Percentiles rank a stretch among this genome's conserved stretches.
Evolutionary conservation across 345 rosid genomes (phyloP).

Genomic region (Kernera saxatilis): DNA sequence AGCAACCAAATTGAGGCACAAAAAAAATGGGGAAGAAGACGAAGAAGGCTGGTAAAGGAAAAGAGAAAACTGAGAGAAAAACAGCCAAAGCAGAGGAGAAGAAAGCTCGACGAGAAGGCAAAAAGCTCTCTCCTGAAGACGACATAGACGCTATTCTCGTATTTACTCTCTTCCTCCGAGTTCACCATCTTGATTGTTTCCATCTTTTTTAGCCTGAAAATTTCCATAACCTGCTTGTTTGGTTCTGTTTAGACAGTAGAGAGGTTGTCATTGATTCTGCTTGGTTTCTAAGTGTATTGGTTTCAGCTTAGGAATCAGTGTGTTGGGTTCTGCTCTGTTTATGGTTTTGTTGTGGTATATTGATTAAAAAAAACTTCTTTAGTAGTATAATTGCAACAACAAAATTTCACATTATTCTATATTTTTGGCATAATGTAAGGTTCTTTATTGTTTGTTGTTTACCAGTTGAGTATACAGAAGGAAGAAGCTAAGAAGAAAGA

Average conservation of each 20-base stretch:
- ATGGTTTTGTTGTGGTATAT: not conserved
- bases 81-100: constrained; percentile 89
- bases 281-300: not conserved
- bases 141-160: constrained; percentile 96
- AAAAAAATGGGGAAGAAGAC: constrained; percentile 75
- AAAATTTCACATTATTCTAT: not conserved
- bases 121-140: constrained; percentile 87
- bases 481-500: constrained; percentile 97
- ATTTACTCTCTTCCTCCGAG: not conserved
- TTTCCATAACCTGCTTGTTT: not conserved
- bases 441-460: not conserved
- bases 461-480: constrained; percentile 70
- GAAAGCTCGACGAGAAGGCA: constrained; percentile 72
- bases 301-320: not conserved
- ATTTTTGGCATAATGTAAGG: not conserved
- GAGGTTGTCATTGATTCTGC: not conserved
- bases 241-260: not conserved
- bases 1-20: not conserved
- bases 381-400: not conserved
- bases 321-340: not conserved
- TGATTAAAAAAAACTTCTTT: not conserved
- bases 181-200: not conserved
- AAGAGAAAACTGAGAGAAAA: constrained; percentile 83
- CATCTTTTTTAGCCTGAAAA: not conserved
- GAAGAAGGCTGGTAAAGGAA: constrained; percentile 87